Conservation (phyloP, 805 yeast genomes). For the Wickerhamomyces hampshirensis region DNA sequence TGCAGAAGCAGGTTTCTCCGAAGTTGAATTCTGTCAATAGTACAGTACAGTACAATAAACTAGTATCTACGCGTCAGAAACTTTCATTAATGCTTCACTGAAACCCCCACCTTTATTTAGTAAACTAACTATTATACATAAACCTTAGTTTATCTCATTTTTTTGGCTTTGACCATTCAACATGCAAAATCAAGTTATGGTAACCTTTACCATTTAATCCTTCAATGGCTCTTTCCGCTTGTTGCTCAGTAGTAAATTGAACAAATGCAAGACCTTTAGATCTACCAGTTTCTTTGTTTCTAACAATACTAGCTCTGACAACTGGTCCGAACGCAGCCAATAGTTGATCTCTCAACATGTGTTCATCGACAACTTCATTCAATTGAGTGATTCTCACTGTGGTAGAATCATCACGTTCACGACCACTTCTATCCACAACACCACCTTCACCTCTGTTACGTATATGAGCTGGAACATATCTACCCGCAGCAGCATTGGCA, state of each 20-base stretch:
- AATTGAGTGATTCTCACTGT: constrained; percentile 90
- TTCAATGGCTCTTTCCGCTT: constrained; percentile 76
- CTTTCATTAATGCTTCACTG: no score
- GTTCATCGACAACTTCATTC: constrained; percentile 81
- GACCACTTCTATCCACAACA: constrained; percentile 32
- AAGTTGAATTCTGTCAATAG: no score
- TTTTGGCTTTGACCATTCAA: constrained; percentile 50
- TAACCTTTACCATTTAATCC: constrained; percentile 85
- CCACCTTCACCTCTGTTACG: constrained; percentile 36
- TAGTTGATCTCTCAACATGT: constrained; percentile 67
- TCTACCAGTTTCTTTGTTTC: constrained; percentile 89
- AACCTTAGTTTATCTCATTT: neutral
- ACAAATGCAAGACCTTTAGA: constrained; percentile 96
- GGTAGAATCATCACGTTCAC: constrained; percentile 77
- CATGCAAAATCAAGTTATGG: constrained; percentile 75
- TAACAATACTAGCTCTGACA: constrained; percentile 75
- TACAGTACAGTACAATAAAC: no score
- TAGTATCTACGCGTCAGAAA: no score
- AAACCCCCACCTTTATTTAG: neutral
- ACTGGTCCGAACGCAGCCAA: constrained; percentile 61
- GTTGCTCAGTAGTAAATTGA: constrained; percentile 60
- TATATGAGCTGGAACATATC: constrained; percentile 61
- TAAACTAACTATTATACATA: no score
- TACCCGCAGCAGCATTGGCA: constrained; percentile 33
- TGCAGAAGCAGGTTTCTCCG: no score